phyloP scores from a whole-genome alignment of 306 rosid genomes.

The Sicyos baderoa region DNA sequence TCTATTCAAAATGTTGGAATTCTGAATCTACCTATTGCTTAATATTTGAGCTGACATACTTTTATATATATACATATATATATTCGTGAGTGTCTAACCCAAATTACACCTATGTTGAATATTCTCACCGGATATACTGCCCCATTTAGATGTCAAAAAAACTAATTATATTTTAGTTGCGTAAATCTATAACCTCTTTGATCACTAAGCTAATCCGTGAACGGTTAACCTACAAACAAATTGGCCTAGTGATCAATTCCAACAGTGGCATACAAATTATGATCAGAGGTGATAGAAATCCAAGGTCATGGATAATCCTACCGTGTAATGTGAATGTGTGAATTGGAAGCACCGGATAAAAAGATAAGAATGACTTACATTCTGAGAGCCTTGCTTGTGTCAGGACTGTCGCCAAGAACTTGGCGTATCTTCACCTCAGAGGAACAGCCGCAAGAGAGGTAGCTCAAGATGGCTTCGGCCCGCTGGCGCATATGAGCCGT shows the following conservation, averaged over 20 bases:
- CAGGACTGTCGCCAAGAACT: conserved; percentile 82
- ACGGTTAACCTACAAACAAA: too few relatives aligned
- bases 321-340: conserved; percentile 9
- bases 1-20: too few relatives aligned
- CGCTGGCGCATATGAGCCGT: conserved; percentile 47
- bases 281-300: not conserved
- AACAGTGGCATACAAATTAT: not conserved
- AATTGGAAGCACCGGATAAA: not conserved
- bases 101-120: too few relatives aligned
- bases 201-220: too few relatives aligned
- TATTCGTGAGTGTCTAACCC: too few relatives aligned
- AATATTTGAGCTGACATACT: too few relatives aligned
- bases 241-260: not conserved
- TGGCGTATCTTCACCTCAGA: conserved; percentile 76
- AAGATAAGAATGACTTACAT: conserved; percentile 37
- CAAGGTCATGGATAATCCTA: not conserved
- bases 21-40: too few relatives aligned
- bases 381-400: conserved; percentile 96
- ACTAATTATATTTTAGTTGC: too few relatives aligned
- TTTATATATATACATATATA: too few relatives aligned
- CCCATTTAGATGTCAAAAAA: too few relatives aligned
- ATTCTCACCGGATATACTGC: too few relatives aligned
- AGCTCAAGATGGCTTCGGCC: conserved; percentile 58
- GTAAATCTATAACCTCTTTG: too few relatives aligned
- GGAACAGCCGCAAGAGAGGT: conserved; percentile 50